A percentile compares a stretch with the other conserved stretches of the same genome.
Evolutionary conservation across 23 red algal genomes (phyloP).

Genomic region (Gracilaria caudata): DNA sequence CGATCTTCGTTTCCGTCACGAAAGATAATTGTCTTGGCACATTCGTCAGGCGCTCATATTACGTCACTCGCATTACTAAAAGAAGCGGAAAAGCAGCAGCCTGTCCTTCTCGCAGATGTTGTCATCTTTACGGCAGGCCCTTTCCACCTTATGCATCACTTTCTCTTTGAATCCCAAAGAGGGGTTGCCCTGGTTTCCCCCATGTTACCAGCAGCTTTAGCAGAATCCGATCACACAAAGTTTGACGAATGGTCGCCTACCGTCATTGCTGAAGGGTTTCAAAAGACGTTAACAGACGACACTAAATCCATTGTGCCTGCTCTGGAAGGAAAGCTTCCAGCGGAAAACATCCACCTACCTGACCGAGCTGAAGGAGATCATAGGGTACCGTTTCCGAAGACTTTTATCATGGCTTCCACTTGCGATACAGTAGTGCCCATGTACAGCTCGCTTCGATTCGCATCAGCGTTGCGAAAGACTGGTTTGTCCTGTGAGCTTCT

Average conservation of each 20-base stretch:
- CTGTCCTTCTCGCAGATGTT: constrained; percentile 25
- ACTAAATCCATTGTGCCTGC: not conserved
- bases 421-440: constrained; percentile 48
- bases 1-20: constrained; percentile 18
- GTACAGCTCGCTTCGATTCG: constrained; percentile 54
- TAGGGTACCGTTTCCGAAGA: constrained; percentile 29
- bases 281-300: not conserved
- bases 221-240: constrained; percentile 20
- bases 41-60: constrained; percentile 60
- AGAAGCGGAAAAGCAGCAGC: constrained; percentile 6
- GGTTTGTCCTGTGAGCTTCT: constrained; percentile 32
- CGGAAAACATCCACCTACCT: constrained; percentile 32
- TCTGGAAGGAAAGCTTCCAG: constrained; percentile 39
- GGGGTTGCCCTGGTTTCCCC: constrained; percentile 51
- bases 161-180: constrained; percentile 45
- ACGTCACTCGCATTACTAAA: constrained; percentile 36
- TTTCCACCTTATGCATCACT: constrained; percentile 46
- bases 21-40: constrained; percentile 35
- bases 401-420: constrained; percentile 24
- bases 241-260: constrained; percentile 30
- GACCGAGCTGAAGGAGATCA: not conserved
- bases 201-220: constrained; percentile 49
- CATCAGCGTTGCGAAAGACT: constrained; percentile 22
- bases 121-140: constrained; percentile 43
- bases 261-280: constrained; percentile 29